Base-by-base conservation (phyloP, 257 asterid species). In the Paraleonurus japonicus region DNA sequence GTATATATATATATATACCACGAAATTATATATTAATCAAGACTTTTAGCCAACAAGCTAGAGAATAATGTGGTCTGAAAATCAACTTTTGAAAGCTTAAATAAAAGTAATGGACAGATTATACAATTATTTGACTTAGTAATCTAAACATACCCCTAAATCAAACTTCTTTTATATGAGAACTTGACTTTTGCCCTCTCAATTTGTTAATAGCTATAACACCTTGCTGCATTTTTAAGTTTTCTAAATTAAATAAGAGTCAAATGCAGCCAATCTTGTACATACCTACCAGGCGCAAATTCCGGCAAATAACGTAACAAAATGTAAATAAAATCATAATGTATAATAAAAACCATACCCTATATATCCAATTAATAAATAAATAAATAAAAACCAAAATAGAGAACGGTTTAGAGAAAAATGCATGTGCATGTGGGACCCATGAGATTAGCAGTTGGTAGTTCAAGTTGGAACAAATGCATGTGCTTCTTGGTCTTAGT, bases 341-440 rank as follows among this genome's bases (percentile, higher is more conserved):
- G 22, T 37, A 35, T 53, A 17, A 50, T 53, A 53, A 16, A 63
- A 64, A 7, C 70, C 64, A 62, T 32, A 61, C 28, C 37, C 30
- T 37, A 68, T 20, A 27, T 37, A 55, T 24, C 57, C 45, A 60
- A 47, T 20, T 13, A 20, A 48, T 4, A 59, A 35, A 7, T 2
- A 48, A 43, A 57, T 4, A 20, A 4, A 20, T 5, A 54, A 43
- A 3, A 1, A 9, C 10, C 30, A 11, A 5, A 26, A 43, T 24
- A 30, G 17, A 43, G 9, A 73, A 66, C 71, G 57, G 79, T 81
- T 79, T 16, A 1, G 54, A 47, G 51, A 13, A 64, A 51, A 70
- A 77, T 57, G 85, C 96, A 92, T 89, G 93, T 92, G 96, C 70
- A 16, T 8, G 95, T 86, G 76, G 97, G 93, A 85, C 69, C 89